Conservation (phyloP, 495 filamentous ascomycete species). For the Xylaria nigripes region DNA sequence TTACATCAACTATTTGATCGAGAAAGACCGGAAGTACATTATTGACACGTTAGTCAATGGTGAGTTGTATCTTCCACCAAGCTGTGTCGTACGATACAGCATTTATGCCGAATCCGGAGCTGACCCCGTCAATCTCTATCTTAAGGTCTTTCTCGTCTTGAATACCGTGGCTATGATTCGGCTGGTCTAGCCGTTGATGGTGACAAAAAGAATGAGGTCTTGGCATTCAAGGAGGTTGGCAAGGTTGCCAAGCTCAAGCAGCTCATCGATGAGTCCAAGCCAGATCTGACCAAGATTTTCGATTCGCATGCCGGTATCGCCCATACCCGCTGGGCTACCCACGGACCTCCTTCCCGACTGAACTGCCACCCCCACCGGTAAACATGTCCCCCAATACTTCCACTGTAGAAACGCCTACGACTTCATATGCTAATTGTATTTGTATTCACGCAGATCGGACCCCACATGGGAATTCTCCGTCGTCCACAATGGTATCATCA, state of each 20-base stretch:
- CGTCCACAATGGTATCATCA: slow-evolving; percentile 99
- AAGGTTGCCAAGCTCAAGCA: slow-evolving; percentile 95
- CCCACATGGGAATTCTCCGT: slow-evolving; percentile 91
- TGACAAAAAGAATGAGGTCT: slow-evolving; percentile 96
- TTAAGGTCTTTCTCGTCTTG: slow-evolving; percentile 69
- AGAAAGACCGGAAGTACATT: slow-evolving; percentile 93
- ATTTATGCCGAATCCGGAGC: slow-evolving; percentile 5
- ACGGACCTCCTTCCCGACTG: slow-evolving; percentile 82
- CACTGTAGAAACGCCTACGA: slow-evolving; percentile 17
- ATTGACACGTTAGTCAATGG: slow-evolving; percentile 94
- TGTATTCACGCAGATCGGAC: slow-evolving; percentile 48
- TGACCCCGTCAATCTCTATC: slow-evolving; percentile 17
- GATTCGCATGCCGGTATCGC: slow-evolving; percentile 97
- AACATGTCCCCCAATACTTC: slow-evolving; percentile 20
- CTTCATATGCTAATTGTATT: slow-evolving; percentile 20
- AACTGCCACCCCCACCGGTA: slow-evolving; percentile 99
- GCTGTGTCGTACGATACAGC: background rate
- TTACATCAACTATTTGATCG: slow-evolving; percentile 87
- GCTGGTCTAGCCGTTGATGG: slow-evolving; percentile 94
- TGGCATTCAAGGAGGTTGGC: slow-evolving; percentile 97
- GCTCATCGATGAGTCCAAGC: slow-evolving; percentile 75
- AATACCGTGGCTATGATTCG: slow-evolving; percentile 96
- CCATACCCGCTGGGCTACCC: slow-evolving; percentile 97
- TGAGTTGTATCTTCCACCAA: slow-evolving; percentile 28
- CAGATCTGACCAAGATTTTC: slow-evolving; percentile 83